Evolutionary conservation across 139 green algal genomes (phyloP).

Genomic region (Coelastrella sp.): DNA sequence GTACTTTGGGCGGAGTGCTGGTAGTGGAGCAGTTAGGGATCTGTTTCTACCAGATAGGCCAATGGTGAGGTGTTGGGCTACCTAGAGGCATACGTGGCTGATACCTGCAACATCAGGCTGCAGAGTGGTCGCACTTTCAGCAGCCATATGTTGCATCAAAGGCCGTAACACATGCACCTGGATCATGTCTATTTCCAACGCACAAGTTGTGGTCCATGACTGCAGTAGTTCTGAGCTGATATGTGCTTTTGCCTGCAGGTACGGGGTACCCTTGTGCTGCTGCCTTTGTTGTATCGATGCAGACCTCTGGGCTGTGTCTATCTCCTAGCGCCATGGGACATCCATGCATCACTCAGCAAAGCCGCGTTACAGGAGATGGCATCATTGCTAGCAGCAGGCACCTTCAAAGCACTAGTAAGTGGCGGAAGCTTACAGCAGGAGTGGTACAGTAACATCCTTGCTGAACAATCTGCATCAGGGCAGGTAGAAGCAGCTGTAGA

Average conservation of each 20-base stretch:
- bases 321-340: constrained; percentile 54
- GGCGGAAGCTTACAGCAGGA: constrained; percentile 6
- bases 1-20: constrained; percentile 58
- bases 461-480: neutral
- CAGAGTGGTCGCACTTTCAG: no score
- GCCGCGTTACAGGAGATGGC: constrained; percentile 50
- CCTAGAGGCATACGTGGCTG: no score
- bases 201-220: no score
- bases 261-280: constrained; percentile 59
- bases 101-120: no score
- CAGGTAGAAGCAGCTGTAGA: no score
- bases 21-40: constrained; percentile 10
- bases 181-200: neutral
- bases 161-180: no score
- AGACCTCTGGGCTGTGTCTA: constrained; percentile 59
- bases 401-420: constrained; percentile 29
- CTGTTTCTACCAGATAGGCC: constrained; percentile 45
- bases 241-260: neutral
- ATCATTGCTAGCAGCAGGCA: constrained; percentile 26
- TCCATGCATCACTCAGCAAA: constrained; percentile 48
- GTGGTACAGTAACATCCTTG: constrained; percentile 29
- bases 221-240: neutral
- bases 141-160: no score
- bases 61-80: constrained; percentile 23
- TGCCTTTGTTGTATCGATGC: constrained; percentile 57